These are phyloP conservation scores for Emmonsiellopsis sp. DNA, from an alignment of 2,329 filamentous ascomycete genomes.

Conservation along the genomic window DNA sequence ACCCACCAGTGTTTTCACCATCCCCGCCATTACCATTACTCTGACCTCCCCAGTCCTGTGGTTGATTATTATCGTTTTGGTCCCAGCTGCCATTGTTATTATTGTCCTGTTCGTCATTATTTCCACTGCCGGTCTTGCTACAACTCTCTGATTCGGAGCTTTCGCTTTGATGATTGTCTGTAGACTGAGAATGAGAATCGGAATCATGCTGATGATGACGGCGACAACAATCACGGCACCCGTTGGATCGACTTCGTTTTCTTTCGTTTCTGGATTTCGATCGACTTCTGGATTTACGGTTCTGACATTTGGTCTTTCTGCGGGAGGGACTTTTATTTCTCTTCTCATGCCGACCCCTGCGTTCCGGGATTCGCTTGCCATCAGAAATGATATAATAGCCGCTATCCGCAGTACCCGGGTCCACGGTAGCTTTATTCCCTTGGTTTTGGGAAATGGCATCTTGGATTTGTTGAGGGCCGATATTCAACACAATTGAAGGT, in stretches of 20 bases:
- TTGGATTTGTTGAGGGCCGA: constrained; percentile 5
- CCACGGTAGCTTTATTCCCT: background rate
- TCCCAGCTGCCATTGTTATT: background rate
- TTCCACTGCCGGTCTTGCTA: background rate
- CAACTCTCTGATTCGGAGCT: background rate
- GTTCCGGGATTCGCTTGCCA: constrained; percentile 8
- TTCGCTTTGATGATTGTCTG: background rate
- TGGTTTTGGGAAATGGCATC: background rate
- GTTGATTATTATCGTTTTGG: background rate
- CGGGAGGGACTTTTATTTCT: background rate
- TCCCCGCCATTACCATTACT: background rate
- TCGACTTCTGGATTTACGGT: background rate
- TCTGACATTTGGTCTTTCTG: background rate
- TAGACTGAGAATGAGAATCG: background rate
- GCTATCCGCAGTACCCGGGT: background rate
- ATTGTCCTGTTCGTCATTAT: background rate
- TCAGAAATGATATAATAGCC: constrained; percentile 14
- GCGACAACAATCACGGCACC: background rate
- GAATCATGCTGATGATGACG: background rate
- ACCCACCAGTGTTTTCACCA: no score
- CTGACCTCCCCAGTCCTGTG: background rate
- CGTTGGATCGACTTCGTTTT: background rate
- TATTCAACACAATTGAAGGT: constrained; percentile 13
- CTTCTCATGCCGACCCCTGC: background rate
- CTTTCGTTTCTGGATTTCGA: background rate